Evolutionary conservation across 2,329 filamentous ascomycete species (phyloP), one percentile per base, ranked within the genome.

Genomic region (Thelonectria blattea): DNA sequence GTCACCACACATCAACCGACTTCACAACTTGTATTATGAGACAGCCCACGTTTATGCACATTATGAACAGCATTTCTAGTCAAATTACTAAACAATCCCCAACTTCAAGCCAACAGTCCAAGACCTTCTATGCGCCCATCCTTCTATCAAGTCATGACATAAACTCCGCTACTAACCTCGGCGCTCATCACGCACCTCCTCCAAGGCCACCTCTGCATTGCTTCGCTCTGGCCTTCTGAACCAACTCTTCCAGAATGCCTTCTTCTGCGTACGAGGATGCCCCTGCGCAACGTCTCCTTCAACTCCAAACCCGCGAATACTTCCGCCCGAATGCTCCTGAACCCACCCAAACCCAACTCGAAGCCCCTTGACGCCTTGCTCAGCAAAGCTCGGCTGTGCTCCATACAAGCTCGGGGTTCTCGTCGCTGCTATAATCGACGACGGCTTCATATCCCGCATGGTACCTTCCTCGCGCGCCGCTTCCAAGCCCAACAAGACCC

Each of bases 391-490:
- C 9, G 50, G 45, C 14, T 12, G 39, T 11, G 32, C 24, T 24
- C 49, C 17, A 5, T 43, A 22, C 1, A 56, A 27, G n/a, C 18
- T 32, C 2, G n/a, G 45, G 10, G 43, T 30, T 15, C 49, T 42
- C 2, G 48, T 48, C 12, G 56, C 56, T 47, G 37, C 56, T 15
- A 67, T 50, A 0, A 67, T 62, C 0, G 60, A 65, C 0, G 62
- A 62, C 1, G 58, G 56, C 10, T 61, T 61, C 57, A 65, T 62
- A 5, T 65, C 52, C 0, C 52, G 65, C 52, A 62, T 58, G 1
- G 3, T 0, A 0, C 64, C 65, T 1, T 64, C 60, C 1, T 64
- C 60, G 0, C 3, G 32, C 7, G 34, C 56, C 0, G 55, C 60
- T 4, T 53, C 20, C 0, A 58, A 0, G 0, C 55, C 50, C 0